These are phyloP conservation scores for Artemisia argyi DNA, from an alignment of 129 eudicot species.

Conservation along the genomic window DNA sequence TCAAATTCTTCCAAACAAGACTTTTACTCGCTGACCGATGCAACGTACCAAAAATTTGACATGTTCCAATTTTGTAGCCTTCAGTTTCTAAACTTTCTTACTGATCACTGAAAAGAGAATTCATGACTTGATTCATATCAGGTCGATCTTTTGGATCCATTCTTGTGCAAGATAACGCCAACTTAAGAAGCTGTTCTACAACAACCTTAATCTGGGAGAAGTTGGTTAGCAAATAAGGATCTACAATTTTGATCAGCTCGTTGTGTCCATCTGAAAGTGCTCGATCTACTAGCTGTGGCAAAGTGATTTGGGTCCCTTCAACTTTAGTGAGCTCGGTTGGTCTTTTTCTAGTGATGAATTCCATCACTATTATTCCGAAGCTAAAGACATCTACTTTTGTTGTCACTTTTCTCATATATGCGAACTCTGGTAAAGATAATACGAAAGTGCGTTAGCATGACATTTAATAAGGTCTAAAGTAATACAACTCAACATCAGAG, in stretches of 20 bases:
- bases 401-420: slow-evolving; percentile 77
- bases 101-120: slow-evolving; percentile 57
- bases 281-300: slow-evolving; percentile 52
- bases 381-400: slow-evolving; percentile 86
- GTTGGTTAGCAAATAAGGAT: slow-evolving; percentile 51
- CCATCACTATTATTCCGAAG: slow-evolving; percentile 83
- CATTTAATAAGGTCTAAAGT: not conserved
- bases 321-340: slow-evolving; percentile 71
- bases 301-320: slow-evolving; percentile 62
- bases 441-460: not conserved
- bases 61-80: not conserved
- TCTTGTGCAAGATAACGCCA: slow-evolving; percentile 73
- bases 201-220: too few species aligned
- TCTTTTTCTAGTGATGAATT: slow-evolving; percentile 63
- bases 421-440: slow-evolving; percentile 49
- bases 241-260: slow-evolving; percentile 40
- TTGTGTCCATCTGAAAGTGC: slow-evolving; percentile 44
- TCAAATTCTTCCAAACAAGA: too few species aligned
- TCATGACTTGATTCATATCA: slow-evolving; percentile 14
- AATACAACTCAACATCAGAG: too few species aligned
- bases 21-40: too few species aligned
- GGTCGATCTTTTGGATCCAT: slow-evolving; percentile 47
- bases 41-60: too few species aligned
- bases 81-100: slow-evolving; percentile 26
- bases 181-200: slow-evolving; percentile 59